phyloP scores from a whole-genome alignment of 768 basidiomycete genomes.

The Gymnopilus junonius region DNA sequence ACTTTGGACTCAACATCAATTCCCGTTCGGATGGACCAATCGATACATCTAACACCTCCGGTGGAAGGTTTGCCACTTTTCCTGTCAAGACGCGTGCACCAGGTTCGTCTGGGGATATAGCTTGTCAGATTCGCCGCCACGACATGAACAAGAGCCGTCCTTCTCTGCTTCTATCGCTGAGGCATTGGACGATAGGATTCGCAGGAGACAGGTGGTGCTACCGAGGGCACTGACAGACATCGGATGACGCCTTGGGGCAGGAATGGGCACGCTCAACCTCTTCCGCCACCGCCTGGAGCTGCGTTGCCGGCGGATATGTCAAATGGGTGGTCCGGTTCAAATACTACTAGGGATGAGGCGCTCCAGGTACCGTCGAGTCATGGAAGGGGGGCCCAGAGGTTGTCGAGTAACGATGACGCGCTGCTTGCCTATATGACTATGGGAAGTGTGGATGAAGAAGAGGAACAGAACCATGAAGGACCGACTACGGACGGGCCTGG shows the following conservation, averaged over 20 bases:
- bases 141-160: conserved; percentile 31
- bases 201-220: conserved; percentile 8
- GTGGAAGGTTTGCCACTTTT: conserved; percentile 70
- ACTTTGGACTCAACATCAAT: conserved; percentile 44
- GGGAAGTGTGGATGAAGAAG: conserved; percentile 18
- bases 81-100: conserved; percentile 48
- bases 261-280: neutral
- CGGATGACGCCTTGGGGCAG: conserved; percentile 9
- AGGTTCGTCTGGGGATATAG: conserved; percentile 27
- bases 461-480: conserved; percentile 5
- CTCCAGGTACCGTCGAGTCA: conserved; percentile 10
- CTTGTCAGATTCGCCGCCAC: conserved; percentile 35
- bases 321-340: conserved; percentile 18
- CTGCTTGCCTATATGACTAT: conserved; percentile 44
- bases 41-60: conserved; percentile 29
- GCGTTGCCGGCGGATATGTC: conserved; percentile 22
- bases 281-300: conserved; percentile 22
- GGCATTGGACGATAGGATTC: conserved; percentile 26
- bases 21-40: conserved; percentile 24
- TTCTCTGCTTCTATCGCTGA: conserved; percentile 43
- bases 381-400: neutral
- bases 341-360: conserved; percentile 11
- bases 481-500: neutral
- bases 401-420: conserved; percentile 36
- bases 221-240: conserved; percentile 14